Base-by-base conservation (phyloP, 108 stramenopile species). In the Bacterosira constricta region DNA sequence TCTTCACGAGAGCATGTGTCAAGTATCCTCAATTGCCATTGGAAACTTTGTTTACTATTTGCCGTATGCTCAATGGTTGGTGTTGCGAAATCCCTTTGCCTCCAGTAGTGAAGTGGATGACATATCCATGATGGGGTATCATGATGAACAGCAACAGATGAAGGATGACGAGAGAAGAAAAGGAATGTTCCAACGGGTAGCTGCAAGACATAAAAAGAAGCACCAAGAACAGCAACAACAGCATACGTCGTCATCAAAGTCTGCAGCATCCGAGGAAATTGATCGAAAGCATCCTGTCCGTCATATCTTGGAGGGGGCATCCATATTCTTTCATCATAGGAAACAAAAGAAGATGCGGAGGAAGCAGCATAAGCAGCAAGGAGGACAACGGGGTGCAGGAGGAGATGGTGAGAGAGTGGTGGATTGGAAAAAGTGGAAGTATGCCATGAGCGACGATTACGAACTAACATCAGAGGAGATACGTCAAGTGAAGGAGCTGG, bases 351-450 rank as follows among this genome's bases (percentile, higher is more conserved):
- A 17, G 26, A 25, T 29, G 39, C 17, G 53, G 31, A 34, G 36
- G 26, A 39, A 61, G 52, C n/a, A 53, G 37, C 34, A 57, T 13
- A n/a, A 25, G 0, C 17, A 17, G 35, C 69, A 51, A 6, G 3
- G 2, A 27, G 7, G 4, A 35, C 36, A 36, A 50, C 1, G 18
- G n/a, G 18, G 20, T 32, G 20, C 12, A 8, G 44, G 36, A 41
- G 47, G 32, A 9, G 62, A 18, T 13, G n/a, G 30, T n/a, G 31
- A 32, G 49, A 46, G 47, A 17, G n/a, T 57, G 37, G 54, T 77
- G 25, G 75, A 77, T 52, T 77, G 75, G 75, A 63, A 52, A 9
- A 77, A 69, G 45, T 77, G 75, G 75, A 77, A 69, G 9, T 77
- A 63, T 57, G 75, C 67, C 27, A 77, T 77, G 75, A 52, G 62